phyloP scores from a whole-genome alignment of 352 stramenopile species.

The Aphanomyces euteiches region DNA sequence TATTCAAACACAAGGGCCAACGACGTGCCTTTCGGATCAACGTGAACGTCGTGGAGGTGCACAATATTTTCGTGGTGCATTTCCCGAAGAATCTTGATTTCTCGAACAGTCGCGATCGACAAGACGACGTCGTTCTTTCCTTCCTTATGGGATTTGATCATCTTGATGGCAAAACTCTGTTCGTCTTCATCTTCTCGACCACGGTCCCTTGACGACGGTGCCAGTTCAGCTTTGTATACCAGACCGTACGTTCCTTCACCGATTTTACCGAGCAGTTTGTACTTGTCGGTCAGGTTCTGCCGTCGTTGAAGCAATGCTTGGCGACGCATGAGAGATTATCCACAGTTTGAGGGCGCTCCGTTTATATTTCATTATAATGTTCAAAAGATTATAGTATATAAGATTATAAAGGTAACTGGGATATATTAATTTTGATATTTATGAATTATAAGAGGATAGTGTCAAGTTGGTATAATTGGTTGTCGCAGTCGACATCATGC shows the following conservation, averaged over 20 bases:
- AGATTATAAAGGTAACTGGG: no score
- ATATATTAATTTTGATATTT: no score
- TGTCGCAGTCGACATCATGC: neutral
- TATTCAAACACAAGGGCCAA: constrained; percentile 88
- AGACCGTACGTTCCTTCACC: constrained; percentile 87
- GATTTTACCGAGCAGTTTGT: constrained; percentile 83
- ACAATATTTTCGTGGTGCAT: constrained; percentile 86
- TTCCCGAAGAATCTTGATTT: constrained; percentile 87
- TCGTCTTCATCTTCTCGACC: constrained; percentile 54
- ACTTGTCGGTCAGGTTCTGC: constrained; percentile 73
- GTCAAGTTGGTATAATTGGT: no score
- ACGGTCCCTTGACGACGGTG: constrained; percentile 28
- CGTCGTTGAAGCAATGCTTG: constrained; percentile 24
- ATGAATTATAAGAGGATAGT: no score
- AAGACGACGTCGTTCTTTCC: constrained; percentile 87
- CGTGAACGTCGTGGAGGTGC: constrained; percentile 79
- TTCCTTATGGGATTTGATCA: constrained; percentile 88
- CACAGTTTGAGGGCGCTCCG: no score
- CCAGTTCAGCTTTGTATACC: constrained; percentile 84
- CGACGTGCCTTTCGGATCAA: constrained; percentile 78
- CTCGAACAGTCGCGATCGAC: constrained; percentile 82
- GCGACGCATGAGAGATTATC: constrained; percentile 13
- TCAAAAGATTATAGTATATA: no score
- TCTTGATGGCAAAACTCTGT: constrained; percentile 83
- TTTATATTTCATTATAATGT: no score